These are phyloP conservation scores for Selaginella moellendorffii DNA, from an alignment of 75 land plant species.

Conservation along the genomic window DNA sequence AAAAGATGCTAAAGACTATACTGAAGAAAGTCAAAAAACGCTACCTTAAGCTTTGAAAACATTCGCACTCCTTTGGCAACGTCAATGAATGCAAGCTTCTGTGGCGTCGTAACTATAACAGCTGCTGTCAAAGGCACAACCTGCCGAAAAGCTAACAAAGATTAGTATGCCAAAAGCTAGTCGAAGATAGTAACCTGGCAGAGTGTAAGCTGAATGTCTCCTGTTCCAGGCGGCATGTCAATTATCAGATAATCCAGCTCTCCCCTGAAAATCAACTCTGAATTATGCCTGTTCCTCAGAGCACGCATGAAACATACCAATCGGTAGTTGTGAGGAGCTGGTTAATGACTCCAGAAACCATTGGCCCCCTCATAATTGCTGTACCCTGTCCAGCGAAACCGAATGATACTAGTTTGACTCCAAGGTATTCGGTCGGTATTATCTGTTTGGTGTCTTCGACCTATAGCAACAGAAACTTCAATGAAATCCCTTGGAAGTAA, in stretches of 20 bases:
- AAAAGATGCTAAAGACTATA: too few species aligned
- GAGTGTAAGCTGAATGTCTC: slow-evolving; percentile 91
- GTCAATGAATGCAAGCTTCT: slow-evolving; percentile 93
- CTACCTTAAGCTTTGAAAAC: slow-evolving; percentile 97
- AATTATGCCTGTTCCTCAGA: background rate
- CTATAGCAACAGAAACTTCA: slow-evolving; percentile 26
- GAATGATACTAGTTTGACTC: slow-evolving; percentile 91
- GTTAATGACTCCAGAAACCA: slow-evolving; percentile 97
- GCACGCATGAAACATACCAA: slow-evolving; percentile 72
- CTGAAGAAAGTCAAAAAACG: too few species aligned
- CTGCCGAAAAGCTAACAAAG: slow-evolving; percentile 22
- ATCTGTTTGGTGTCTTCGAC: slow-evolving; percentile 69
- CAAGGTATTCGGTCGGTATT: slow-evolving; percentile 86
- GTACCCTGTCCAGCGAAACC: slow-evolving; percentile 98
- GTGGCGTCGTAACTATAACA: slow-evolving; percentile 97
- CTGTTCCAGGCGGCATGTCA: slow-evolving; percentile 99
- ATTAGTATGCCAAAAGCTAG: background rate
- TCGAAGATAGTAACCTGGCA: slow-evolving; percentile 56
- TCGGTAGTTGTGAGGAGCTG: slow-evolving; percentile 91
- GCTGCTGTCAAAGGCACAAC: slow-evolving; percentile 97
- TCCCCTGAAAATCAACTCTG: slow-evolving; percentile 45
- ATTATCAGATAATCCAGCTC: slow-evolving; percentile 89
- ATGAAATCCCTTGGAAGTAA: too few species aligned
- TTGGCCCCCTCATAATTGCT: slow-evolving; percentile 98
- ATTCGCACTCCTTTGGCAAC: slow-evolving; percentile 98